A percentile compares a stretch with the other conserved stretches of the same genome.
Evolutionary conservation across 2,329 filamentous ascomycete genomes (phyloP).

Genomic region (Trichoderma semiorbis): DNA sequence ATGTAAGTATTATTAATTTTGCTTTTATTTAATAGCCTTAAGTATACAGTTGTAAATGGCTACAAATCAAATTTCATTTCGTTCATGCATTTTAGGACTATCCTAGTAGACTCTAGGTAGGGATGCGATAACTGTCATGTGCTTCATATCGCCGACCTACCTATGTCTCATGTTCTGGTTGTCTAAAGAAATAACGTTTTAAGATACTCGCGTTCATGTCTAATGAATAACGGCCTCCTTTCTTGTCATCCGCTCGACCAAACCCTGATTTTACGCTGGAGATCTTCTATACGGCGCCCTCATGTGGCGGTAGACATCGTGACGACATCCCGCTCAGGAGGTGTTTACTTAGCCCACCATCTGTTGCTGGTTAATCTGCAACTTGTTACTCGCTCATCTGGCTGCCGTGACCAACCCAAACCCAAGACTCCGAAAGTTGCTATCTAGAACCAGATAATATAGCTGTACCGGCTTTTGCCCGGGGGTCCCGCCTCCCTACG

Average conservation of each 20-base stretch:
- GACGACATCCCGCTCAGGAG: slow-evolving; percentile 11
- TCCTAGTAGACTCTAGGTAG: neutral
- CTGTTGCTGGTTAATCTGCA: neutral
- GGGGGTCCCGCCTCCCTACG: slow-evolving; percentile 37
- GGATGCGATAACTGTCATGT: neutral
- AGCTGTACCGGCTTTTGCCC: slow-evolving; percentile 27
- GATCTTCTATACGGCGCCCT: neutral
- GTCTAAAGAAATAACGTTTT: neutral
- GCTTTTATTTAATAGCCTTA: neutral
- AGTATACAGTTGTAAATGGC: neutral
- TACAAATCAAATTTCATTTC: neutral
- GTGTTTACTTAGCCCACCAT: slow-evolving; percentile 5
- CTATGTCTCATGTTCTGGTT: neutral
- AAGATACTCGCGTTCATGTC: neutral
- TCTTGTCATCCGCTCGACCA: neutral
- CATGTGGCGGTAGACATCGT: slow-evolving; percentile 8
- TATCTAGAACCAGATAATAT: slow-evolving; percentile 19
- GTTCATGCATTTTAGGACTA: neutral
- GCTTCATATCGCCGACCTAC: neutral
- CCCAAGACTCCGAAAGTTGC: neutral
- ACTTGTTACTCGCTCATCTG: neutral
- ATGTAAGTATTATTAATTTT: neutral
- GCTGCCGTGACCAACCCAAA: neutral
- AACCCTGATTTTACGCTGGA: neutral
- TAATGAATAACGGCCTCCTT: neutral